A percentile compares a stretch with the other conserved stretches of the same genome.
Conservation (phyloP, 352 stramenopile species). For the Blastocystis sp. region DNA sequence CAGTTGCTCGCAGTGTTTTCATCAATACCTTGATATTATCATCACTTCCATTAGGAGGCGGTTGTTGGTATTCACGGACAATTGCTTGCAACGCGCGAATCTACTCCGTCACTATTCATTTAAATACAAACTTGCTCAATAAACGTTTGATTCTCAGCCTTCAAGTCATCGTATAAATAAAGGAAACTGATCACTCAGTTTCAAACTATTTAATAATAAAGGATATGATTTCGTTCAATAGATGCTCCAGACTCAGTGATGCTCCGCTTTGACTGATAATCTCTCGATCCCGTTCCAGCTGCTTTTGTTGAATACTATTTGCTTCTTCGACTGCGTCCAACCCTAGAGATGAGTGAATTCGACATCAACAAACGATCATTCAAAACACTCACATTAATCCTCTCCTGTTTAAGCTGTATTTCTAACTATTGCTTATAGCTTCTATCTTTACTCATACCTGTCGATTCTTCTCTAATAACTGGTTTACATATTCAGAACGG, state of each 20-base stretch:
- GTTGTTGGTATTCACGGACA: slow-evolving; percentile 39
- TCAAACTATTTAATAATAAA: background rate
- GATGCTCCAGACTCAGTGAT: slow-evolving; percentile 15
- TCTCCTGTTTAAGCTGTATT: slow-evolving; percentile 47
- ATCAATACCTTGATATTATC: slow-evolving; percentile 21
- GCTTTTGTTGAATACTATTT: background rate
- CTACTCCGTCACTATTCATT: background rate
- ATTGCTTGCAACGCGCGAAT: slow-evolving; percentile 61
- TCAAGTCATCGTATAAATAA: slow-evolving; percentile 33
- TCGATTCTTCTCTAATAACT: slow-evolving; percentile 35
- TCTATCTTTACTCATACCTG: background rate
- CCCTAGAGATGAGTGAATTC: background rate
- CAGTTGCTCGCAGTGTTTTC: slow-evolving; percentile 46
- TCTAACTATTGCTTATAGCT: background rate
- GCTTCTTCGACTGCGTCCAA: slow-evolving; percentile 40
- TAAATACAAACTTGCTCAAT: slow-evolving; percentile 32
- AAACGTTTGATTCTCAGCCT: slow-evolving; percentile 50
- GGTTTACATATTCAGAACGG: slow-evolving; percentile 64
- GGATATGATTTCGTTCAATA: slow-evolving; percentile 56
- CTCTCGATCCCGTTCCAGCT: background rate
- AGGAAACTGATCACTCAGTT: background rate
- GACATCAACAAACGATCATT: slow-evolving; percentile 28
- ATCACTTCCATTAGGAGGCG: background rate
- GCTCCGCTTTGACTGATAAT: slow-evolving; percentile 44
- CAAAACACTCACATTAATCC: slow-evolving; percentile 56